These are phyloP conservation scores for Canna indica DNA, from an alignment of 176 grass and related monocot species.

Conservation along the genomic window DNA sequence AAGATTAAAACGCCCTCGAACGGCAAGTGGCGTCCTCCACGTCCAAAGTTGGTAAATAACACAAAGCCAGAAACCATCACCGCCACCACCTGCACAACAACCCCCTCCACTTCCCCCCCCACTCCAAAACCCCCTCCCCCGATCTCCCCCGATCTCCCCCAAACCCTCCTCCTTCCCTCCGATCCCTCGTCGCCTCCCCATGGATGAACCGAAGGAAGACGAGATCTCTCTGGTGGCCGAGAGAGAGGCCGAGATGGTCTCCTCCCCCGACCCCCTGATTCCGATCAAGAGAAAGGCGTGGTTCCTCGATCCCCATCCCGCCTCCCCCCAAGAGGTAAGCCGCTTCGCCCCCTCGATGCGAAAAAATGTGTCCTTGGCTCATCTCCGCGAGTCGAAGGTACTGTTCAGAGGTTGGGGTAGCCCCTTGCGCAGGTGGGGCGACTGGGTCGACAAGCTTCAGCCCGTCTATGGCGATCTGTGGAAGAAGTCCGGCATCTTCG, in stretches of 20 bases:
- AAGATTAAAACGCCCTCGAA: not conserved
- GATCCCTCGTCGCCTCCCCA: not conserved
- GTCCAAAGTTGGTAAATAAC: not conserved
- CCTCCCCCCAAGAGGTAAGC: not conserved
- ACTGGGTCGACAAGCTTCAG: slow-evolving; percentile 69
- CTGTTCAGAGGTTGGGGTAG: slow-evolving; percentile 64
- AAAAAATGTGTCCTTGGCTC: slow-evolving; percentile 16
- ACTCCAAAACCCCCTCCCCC: not conserved
- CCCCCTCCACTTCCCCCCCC: not conserved
- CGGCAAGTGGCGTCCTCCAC: not conserved
- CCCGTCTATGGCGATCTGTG: slow-evolving; percentile 42
- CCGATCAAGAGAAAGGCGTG: slow-evolving; percentile 27
- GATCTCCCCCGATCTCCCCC: not conserved
- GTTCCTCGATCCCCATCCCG: slow-evolving; percentile 24
- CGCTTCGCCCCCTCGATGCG: slow-evolving; percentile 5
- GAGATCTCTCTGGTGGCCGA: slow-evolving; percentile 16
- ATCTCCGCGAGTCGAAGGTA: slow-evolving; percentile 41
- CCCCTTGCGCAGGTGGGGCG: slow-evolving; percentile 55
- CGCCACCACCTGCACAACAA: not conserved
- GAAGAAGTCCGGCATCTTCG: slow-evolving; percentile 55
- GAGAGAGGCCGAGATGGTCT: not conserved
- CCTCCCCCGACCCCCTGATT: not conserved
- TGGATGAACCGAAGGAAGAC: slow-evolving; percentile 10
- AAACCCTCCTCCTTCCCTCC: not conserved
- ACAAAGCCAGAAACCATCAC: not conserved